Evolutionary conservation across 257 asterid species (phyloP).

Genomic region (Solanum chilense): DNA sequence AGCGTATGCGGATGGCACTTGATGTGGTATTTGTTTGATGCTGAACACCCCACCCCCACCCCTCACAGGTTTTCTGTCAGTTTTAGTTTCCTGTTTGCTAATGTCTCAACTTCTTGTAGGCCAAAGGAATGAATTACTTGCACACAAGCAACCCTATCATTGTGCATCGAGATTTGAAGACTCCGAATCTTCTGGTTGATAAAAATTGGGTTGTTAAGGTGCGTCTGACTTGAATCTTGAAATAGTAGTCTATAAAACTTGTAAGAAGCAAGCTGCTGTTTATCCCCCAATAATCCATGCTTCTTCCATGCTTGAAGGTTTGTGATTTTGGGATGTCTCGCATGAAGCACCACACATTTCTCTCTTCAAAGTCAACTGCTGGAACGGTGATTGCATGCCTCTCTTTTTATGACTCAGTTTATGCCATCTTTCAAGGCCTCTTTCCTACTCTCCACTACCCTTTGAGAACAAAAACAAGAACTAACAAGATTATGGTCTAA

Average conservation of each 20-base stretch:
- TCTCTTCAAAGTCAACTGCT: slow-evolving; percentile 91
- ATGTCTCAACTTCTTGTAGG: slow-evolving; percentile 40
- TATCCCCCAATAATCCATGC: neutral
- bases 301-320: slow-evolving; percentile 46
- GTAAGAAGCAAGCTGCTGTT: neutral
- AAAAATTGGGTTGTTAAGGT: slow-evolving; percentile 97
- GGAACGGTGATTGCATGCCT: slow-evolving; percentile 62
- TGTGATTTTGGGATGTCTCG: slow-evolving; percentile 98
- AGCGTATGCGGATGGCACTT: slow-evolving; percentile 86
- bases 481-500: neutral
- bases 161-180: slow-evolving; percentile 93
- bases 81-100: neutral
- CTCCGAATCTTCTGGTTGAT: slow-evolving; percentile 96
- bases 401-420: neutral
- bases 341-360: slow-evolving; percentile 85
- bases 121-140: slow-evolving; percentile 97
- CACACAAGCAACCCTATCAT: slow-evolving; percentile 88
- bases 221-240: neutral
- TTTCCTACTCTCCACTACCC: neutral
- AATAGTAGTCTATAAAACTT: neutral
- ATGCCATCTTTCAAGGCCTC: neutral
- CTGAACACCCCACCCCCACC: neutral
- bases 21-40: slow-evolving; percentile 69
- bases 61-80: neutral
- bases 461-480: neutral